Percentiles rank a stretch among this genome's conserved stretches.
Conservation (phyloP, 768 basidiomycete genomes). For the Suillus alpinus region DNA sequence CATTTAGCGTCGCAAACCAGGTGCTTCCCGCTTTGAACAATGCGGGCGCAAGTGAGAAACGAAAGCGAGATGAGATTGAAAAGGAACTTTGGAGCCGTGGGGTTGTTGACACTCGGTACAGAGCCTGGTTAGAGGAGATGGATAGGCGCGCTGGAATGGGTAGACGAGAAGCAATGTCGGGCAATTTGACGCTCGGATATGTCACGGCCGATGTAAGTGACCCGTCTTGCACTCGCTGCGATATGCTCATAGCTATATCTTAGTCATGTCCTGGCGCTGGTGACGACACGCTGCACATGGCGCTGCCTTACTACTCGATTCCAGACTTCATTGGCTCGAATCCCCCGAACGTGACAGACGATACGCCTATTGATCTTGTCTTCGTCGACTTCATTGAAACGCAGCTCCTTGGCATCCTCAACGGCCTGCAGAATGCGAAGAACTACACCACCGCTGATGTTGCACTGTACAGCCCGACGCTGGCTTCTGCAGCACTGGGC, state of each 20-base stretch:
- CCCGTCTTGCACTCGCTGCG: neutral
- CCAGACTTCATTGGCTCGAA: slow-evolving; percentile 62
- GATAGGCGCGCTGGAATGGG: slow-evolving; percentile 34
- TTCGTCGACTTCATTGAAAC: slow-evolving; percentile 69
- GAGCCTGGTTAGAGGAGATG: slow-evolving; percentile 61
- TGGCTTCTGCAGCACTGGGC: slow-evolving; percentile 36
- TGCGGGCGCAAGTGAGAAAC: slow-evolving; percentile 36
- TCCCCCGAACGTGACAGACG: slow-evolving; percentile 46
- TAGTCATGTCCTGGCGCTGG: slow-evolving; percentile 72
- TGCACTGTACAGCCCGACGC: slow-evolving; percentile 47
- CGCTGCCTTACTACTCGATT: slow-evolving; percentile 51
- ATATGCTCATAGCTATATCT: neutral
- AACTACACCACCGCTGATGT: slow-evolving; percentile 54
- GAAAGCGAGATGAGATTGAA: slow-evolving; percentile 24
- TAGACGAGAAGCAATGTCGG: slow-evolving; percentile 34
- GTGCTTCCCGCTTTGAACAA: slow-evolving; percentile 55
- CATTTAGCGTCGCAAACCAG: slow-evolving; percentile 46
- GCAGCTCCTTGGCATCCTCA: slow-evolving; percentile 52
- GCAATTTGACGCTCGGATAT: slow-evolving; percentile 66
- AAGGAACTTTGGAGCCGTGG: slow-evolving; percentile 38
- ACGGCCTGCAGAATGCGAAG: slow-evolving; percentile 48
- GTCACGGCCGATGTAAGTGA: slow-evolving; percentile 64
- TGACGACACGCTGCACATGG: slow-evolving; percentile 66
- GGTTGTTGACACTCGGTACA: slow-evolving; percentile 48
- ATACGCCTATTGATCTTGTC: slow-evolving; percentile 65